Base-by-base conservation (phyloP, 345 rosid species). In the Populus nigra region DNA sequence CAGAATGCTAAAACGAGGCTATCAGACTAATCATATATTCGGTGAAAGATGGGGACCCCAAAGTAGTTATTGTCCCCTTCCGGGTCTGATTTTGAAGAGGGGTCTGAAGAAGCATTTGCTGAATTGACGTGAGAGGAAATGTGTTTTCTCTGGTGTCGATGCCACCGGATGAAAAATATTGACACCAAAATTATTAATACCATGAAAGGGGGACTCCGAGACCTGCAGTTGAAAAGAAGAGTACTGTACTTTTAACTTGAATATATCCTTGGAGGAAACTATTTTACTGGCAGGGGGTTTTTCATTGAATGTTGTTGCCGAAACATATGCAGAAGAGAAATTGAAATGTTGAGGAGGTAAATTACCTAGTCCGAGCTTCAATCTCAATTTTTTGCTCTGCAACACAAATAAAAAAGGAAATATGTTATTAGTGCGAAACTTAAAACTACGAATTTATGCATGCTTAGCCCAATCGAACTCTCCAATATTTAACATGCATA, bases 301-400 rank as follows among this genome's bases (percentile, higher is more conserved):
- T 20, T 33, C 68, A 36, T 39, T 33, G 45, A 6, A 25, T n/a
- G 39, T n/a, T 72, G 20, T n/a, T 17, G 31, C 23, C 36, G 72
- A 69, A 73, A 36, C n/a, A 15, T 36, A 35, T 5, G 59, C 10
- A 7, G 31, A n/a, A 11, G n/a, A 67, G 29, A 75, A 57, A 35
- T 50, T 45, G 49, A 69, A 59, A 36, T 35, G 36, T 57, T 7
- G 4, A 49, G 33, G 63, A 49, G 12, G 43, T 47, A 36, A n/a
- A 20, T 66, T 83, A 87, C 88, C 85, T 75, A 84, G 68, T 77
- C 73, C 79, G 2, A 84, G 68, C 79, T 61, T 73, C 81, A 76
- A 4, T 49, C 2, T 3, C 41, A 2, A 16, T 0, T 38, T 38
- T 6, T 38, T 0, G 7, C 45, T 76, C 89, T 84, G 81, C 73